Conservation (phyloP, 345 rosid genomes). For the Pseudoturritis turrita region DNA sequence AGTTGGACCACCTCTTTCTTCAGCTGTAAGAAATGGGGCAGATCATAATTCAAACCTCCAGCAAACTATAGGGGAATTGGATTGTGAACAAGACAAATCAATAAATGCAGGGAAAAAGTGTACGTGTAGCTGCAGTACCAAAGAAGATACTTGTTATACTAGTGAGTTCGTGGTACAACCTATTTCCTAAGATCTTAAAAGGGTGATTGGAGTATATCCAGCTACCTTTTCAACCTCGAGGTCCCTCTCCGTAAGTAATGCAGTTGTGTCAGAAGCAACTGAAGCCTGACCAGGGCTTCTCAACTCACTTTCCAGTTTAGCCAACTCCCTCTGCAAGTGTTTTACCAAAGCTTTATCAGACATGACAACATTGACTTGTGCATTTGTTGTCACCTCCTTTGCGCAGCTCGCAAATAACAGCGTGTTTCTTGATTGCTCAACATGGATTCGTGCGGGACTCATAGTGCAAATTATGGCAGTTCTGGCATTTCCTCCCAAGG, state of each 20-base stretch:
- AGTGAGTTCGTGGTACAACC: background rate
- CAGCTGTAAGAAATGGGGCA: constrained; percentile 40
- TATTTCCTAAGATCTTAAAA: background rate
- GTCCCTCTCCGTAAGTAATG: constrained; percentile 59
- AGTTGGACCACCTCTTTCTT: constrained; percentile 51
- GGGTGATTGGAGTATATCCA: constrained; percentile 10
- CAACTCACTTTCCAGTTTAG: constrained; percentile 74
- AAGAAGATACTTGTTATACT: background rate
- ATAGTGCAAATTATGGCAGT: constrained; percentile 86
- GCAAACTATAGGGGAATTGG: constrained; percentile 1
- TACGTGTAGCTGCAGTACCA: background rate
- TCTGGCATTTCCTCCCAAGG: constrained; percentile 86
- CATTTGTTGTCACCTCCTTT: constrained; percentile 82
- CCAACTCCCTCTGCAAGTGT: constrained; percentile 81
- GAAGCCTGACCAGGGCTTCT: constrained; percentile 40
- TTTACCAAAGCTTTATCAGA: constrained; percentile 86
- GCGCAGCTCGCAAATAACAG: constrained; percentile 93
- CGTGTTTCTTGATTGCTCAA: constrained; percentile 88
- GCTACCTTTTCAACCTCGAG: constrained; percentile 69
- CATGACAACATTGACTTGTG: constrained; percentile 79
- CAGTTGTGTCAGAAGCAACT: constrained; percentile 36
- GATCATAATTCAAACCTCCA: background rate
- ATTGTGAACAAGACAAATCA: constrained; percentile 6
- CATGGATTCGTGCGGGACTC: constrained; percentile 90
- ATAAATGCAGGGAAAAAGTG: background rate